A percentile compares a stretch with the other conserved stretches of the same genome.
Evolutionary conservation across 2,329 filamentous ascomycete species (phyloP).

Genomic region (Paecilomyces sp.): DNA sequence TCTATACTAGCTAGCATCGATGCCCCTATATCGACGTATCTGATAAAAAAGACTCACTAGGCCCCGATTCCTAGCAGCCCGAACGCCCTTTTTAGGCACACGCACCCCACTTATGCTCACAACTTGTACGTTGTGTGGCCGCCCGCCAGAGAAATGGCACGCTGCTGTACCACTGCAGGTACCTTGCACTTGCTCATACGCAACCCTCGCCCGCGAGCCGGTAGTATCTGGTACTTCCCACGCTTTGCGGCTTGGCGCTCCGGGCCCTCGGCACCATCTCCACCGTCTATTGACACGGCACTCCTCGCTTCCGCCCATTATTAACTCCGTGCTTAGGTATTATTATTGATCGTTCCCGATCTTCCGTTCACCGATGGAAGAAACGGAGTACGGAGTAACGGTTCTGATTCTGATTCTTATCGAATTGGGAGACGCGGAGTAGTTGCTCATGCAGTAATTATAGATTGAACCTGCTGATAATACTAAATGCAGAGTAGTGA

Average conservation of each 20-base stretch:
- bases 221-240: neutral
- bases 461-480: no score
- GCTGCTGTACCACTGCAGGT: neutral
- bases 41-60: neutral
- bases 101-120: neutral
- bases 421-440: neutral
- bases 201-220: neutral
- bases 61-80: neutral
- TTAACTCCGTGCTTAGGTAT: no score
- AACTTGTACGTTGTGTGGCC: neutral
- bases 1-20: neutral
- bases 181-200: neutral
- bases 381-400: neutral
- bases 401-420: no score
- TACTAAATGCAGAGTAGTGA: neutral
- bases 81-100: neutral
- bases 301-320: neutral
- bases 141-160: neutral
- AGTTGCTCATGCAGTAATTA: neutral
- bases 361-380: neutral
- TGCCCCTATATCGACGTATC: neutral
- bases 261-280: neutral
- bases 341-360: neutral
- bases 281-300: neutral
- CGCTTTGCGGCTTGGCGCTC: neutral